These are phyloP conservation scores for Parascedosporium putredinis DNA, from an alignment of 2,329 filamentous ascomycete species.

Conservation along the genomic window DNA sequence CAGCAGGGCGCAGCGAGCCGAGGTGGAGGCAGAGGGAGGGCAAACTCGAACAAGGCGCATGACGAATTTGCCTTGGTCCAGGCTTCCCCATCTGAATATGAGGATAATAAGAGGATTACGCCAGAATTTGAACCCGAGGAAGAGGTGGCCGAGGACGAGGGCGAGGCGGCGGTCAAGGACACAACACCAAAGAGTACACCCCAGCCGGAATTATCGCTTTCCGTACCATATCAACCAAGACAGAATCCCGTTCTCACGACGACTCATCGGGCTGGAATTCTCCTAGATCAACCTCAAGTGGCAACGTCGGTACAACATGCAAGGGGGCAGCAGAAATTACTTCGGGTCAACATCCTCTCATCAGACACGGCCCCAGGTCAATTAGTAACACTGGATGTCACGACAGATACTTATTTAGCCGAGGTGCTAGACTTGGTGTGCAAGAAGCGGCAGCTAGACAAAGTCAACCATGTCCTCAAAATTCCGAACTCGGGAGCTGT, in stretches of 20 bases:
- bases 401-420: slow-evolving; percentile 72
- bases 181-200: slow-evolving; percentile 29
- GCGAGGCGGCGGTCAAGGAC: slow-evolving; percentile 18
- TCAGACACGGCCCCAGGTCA: slow-evolving; percentile 63
- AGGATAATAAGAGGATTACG: slow-evolving; percentile 58
- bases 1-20: slow-evolving; percentile 45
- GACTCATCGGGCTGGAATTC: slow-evolving; percentile 42
- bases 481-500: slow-evolving; percentile 64
- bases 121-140: slow-evolving; percentile 50
- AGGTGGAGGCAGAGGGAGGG: slow-evolving; percentile 45
- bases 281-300: slow-evolving; percentile 44
- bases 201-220: slow-evolving; percentile 17
- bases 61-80: slow-evolving; percentile 75
- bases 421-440: slow-evolving; percentile 73
- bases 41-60: slow-evolving; percentile 60
- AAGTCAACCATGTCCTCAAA: slow-evolving; percentile 69
- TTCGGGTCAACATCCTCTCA: slow-evolving; percentile 62
- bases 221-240: slow-evolving; percentile 24
- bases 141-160: slow-evolving; percentile 16
- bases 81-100: slow-evolving; percentile 57
- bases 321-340: slow-evolving; percentile 57
- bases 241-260: slow-evolving; percentile 53
- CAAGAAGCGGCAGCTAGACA: slow-evolving; percentile 67
- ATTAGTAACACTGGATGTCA: slow-evolving; percentile 63
- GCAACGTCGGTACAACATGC: slow-evolving; percentile 32